A percentile compares a stretch with the other conserved stretches of the same genome.
Evolutionary conservation across 1,139 yeast genomes (phyloP).

Genomic region (Pneumocystis canis): DNA sequence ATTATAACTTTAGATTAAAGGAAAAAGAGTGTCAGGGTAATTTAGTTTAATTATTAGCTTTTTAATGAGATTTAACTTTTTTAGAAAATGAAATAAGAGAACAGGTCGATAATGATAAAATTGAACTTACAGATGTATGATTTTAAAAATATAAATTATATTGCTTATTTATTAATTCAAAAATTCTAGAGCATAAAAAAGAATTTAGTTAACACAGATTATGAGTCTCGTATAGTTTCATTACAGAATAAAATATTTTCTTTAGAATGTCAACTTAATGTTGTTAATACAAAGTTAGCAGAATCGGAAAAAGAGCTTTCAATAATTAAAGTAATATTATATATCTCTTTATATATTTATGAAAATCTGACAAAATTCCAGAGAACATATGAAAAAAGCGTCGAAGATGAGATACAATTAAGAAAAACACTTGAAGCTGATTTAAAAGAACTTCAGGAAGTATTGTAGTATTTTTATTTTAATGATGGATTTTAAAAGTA

Average conservation of each 20-base stretch:
- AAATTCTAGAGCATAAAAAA: background rate
- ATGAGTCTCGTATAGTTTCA: background rate
- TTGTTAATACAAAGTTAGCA: background rate
- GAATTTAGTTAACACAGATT: background rate
- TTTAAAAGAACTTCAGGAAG: background rate
- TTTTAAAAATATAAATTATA: background rate
- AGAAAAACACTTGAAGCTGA: background rate
- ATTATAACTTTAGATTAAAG: background rate
- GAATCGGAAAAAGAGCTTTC: background rate
- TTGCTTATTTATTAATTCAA: background rate
- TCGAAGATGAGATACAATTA: background rate
- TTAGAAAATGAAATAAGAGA: background rate
- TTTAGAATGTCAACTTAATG: background rate
- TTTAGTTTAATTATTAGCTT: background rate
- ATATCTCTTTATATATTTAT: background rate
- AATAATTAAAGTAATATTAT: background rate
- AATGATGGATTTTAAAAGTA: background rate
- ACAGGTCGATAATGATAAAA: conserved; percentile 10
- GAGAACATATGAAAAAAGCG: background rate
- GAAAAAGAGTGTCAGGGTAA: background rate
- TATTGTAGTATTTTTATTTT: background rate
- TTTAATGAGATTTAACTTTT: background rate
- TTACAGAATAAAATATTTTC: background rate
- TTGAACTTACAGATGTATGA: conserved; percentile 8
- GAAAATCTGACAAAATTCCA: background rate